A percentile compares a stretch with the other conserved stretches of the same genome.
phyloP scores from a whole-genome alignment of 805 yeast genomes.

The Saturnispora besseyi region DNA sequence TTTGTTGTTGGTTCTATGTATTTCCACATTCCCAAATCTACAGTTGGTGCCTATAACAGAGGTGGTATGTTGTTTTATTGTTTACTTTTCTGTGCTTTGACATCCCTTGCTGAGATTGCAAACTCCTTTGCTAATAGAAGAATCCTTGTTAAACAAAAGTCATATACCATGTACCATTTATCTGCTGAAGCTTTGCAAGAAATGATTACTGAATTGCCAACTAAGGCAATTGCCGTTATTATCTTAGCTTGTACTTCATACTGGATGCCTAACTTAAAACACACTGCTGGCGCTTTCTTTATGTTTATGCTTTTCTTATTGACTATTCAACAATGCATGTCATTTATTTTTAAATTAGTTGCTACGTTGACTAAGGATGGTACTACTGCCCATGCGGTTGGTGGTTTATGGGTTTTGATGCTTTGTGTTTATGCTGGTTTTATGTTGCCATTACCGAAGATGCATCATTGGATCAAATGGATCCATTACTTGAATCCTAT shows the following conservation, averaged over 20 bases:
- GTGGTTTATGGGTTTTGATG: conserved; percentile 46
- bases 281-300: conserved; percentile 49
- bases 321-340: conserved; percentile 41
- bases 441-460: conserved; percentile 31
- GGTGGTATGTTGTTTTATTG: conserved; percentile 57
- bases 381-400: conserved; percentile 47
- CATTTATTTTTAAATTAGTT: conserved; percentile 43
- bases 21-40: conserved; percentile 40
- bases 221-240: conserved; percentile 43
- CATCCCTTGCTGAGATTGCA: conserved; percentile 56
- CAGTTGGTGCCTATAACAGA: conserved; percentile 50
- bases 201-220: conserved; percentile 51
- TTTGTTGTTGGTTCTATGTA: conserved; percentile 54
- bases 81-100: conserved; percentile 50
- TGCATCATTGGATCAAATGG: conserved; percentile 58
- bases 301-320: conserved; percentile 35
- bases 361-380: conserved; percentile 46
- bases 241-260: conserved; percentile 38
- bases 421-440: conserved; percentile 51
- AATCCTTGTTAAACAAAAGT: conserved; percentile 53
- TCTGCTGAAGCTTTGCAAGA: conserved; percentile 58
- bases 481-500: conserved; percentile 40
- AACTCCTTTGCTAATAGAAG: conserved; percentile 52
- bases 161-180: conserved; percentile 53
- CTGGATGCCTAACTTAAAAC: conserved; percentile 45